Evolutionary conservation across 1,139 yeast species (phyloP).

Genomic region (Kodamaea anthophila): DNA sequence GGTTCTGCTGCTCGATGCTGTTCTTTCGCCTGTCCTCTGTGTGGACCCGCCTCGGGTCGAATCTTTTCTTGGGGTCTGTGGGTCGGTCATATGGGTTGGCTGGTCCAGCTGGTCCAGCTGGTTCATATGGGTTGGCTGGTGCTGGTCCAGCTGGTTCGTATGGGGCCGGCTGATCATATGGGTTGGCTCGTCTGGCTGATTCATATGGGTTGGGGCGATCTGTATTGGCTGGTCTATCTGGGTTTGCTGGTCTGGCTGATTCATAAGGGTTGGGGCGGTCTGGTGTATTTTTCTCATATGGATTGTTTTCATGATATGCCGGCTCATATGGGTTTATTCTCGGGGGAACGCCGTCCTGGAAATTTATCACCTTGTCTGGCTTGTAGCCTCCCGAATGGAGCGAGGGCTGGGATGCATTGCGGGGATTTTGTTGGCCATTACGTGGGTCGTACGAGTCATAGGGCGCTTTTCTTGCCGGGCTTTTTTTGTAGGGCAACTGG

Average conservation of each 20-base stretch:
- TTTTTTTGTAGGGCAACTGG: neutral
- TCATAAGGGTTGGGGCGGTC: neutral
- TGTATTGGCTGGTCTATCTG: too few species aligned
- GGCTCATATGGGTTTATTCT: slow-evolving; percentile 6
- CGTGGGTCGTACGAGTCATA: too few species aligned
- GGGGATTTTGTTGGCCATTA: neutral
- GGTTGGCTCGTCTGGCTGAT: slow-evolving; percentile 1
- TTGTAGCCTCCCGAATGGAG: too few species aligned
- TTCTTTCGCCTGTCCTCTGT: too few species aligned
- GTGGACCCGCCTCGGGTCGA: too few species aligned
- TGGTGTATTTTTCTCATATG: slow-evolving; percentile 1
- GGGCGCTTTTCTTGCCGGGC: slow-evolving; percentile 4
- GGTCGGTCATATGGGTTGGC: neutral
- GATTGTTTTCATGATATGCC: neutral
- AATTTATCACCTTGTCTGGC: neutral
- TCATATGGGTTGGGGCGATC: neutral
- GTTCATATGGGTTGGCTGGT: slow-evolving; percentile 1
- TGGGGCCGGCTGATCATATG: slow-evolving; percentile 5
- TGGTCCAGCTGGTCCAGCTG: too few species aligned
- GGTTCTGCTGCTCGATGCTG: neutral
- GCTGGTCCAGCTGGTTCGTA: neutral
- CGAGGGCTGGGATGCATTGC: neutral
- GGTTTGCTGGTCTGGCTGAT: slow-evolving; percentile 2
- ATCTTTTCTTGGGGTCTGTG: neutral
- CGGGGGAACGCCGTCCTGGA: slow-evolving; percentile 4